phyloP scores from a whole-genome alignment of 805 yeast genomes.

The Danielia oregonensis region DNA sequence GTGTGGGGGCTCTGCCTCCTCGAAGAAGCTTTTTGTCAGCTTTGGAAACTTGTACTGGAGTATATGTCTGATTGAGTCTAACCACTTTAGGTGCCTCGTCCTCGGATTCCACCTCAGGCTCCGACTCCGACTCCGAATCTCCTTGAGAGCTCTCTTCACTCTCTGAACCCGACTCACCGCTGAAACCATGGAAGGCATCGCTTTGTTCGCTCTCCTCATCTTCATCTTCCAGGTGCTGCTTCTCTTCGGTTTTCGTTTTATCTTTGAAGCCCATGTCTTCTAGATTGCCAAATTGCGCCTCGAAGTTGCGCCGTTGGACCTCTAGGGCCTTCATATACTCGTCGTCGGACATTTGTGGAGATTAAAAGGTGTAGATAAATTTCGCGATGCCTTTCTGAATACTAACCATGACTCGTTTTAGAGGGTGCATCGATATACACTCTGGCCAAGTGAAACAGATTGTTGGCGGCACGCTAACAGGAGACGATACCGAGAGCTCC shows the following conservation, averaged over 20 bases:
- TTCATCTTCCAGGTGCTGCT: slow-evolving; percentile 7
- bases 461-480: slow-evolving; percentile 83
- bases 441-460: slow-evolving; percentile 94
- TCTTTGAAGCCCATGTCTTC: slow-evolving; percentile 54
- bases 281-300: slow-evolving; percentile 59
- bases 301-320: slow-evolving; percentile 55
- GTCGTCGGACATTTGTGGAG: slow-evolving; percentile 22
- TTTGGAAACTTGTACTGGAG: slow-evolving; percentile 29
- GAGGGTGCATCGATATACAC: slow-evolving; percentile 95
- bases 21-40: slow-evolving; percentile 50
- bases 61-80: slow-evolving; percentile 38
- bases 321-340: slow-evolving; percentile 41
- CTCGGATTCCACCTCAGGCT: slow-evolving; percentile 4
- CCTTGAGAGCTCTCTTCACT: slow-evolving; percentile 14
- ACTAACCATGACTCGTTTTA: slow-evolving; percentile 68
- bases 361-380: background rate
- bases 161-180: slow-evolving; percentile 5
- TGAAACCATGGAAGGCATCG: slow-evolving; percentile 6
- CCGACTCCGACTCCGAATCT: slow-evolving; percentile 11
- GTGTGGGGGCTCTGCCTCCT: slow-evolving; percentile 59
- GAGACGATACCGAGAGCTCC: slow-evolving; percentile 44
- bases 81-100: slow-evolving; percentile 42
- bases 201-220: slow-evolving; percentile 4
- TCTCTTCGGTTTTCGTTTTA: slow-evolving; percentile 4
- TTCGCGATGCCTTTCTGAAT: slow-evolving; percentile 2